Percentiles rank a stretch among this genome's conserved stretches.
These are phyloP conservation scores for Vigna nakashimae DNA, from an alignment of 306 rosid species.

Conservation along the genomic window DNA sequence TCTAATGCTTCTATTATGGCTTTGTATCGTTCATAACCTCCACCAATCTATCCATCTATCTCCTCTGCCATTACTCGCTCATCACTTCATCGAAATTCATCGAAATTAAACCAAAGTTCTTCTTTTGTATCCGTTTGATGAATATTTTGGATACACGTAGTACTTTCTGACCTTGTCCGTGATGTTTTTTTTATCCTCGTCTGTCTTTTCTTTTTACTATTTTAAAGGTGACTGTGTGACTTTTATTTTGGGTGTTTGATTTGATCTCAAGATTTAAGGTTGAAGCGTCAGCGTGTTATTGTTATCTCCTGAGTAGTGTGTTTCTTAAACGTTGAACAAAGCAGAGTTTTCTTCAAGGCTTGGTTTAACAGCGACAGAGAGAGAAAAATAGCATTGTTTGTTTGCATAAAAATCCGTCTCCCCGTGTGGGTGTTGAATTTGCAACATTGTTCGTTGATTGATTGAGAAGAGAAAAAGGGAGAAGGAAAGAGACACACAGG, in stretches of 20 bases:
- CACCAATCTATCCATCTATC: background rate
- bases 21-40: conserved; percentile 17
- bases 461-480: background rate
- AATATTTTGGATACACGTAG: conserved; percentile 14
- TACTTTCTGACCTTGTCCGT: conserved; percentile 5
- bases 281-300: conserved; percentile 39
- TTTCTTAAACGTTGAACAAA: conserved; percentile 53
- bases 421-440: conserved; percentile 43
- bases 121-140: conserved; percentile 28
- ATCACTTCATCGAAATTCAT: background rate
- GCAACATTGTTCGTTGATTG: conserved; percentile 51
- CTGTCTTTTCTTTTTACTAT: background rate
- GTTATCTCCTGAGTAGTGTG: conserved; percentile 7
- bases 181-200: background rate
- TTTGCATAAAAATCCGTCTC: conserved; percentile 40
- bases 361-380: conserved; percentile 39
- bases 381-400: conserved; percentile 14
- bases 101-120: conserved; percentile 32
- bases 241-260: conserved; percentile 46
- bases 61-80: background rate
- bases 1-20: conserved; percentile 40
- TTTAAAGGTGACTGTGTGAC: conserved; percentile 5
- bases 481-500: background rate
- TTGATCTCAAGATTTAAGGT: conserved; percentile 48
- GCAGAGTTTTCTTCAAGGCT: conserved; percentile 69